Evolutionary conservation across 2,329 filamentous ascomycete species (phyloP).

Genomic region (Colletotrichum sp.): DNA sequence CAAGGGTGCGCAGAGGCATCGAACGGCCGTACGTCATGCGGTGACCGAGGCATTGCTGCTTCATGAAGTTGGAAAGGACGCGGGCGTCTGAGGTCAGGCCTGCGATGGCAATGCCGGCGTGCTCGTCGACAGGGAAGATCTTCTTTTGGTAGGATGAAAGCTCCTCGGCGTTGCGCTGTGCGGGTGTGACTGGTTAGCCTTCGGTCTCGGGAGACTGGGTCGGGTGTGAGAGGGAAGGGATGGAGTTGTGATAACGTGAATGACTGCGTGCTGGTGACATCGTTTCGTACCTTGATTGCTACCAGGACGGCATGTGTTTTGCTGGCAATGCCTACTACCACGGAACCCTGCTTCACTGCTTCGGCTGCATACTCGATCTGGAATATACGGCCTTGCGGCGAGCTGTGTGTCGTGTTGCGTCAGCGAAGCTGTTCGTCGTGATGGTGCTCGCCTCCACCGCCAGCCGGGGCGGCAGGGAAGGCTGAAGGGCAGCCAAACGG

Average conservation of each 20-base stretch:
- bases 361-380: constrained; percentile 99
- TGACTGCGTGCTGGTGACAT: neutral
- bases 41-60: constrained; percentile 95
- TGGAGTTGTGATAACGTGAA: neutral
- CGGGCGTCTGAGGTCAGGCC: constrained; percentile 97
- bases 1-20: constrained; percentile 88
- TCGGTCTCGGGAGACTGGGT: neutral
- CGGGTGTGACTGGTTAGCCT: neutral
- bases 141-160: constrained; percentile 99
- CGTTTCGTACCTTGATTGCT: constrained; percentile 81
- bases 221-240: neutral
- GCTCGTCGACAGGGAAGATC: constrained; percentile 94
- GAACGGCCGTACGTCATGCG: constrained; percentile 95
- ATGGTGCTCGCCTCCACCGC: neutral
- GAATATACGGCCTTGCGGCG: constrained; percentile 98
- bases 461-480: neutral
- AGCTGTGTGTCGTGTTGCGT: constrained; percentile 61
- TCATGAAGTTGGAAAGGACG: constrained; percentile 99
- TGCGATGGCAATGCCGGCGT: constrained; percentile 93
- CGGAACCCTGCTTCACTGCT: constrained; percentile 98
- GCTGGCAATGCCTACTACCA: constrained; percentile 95
- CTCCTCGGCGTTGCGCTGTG: constrained; percentile 95
- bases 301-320: constrained; percentile 97
- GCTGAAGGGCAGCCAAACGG: constrained; percentile 27
- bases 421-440: neutral